Evolutionary conservation across 108 stramenopile genomes (phyloP).

Genomic region (Hondaea fermentalgiana): DNA sequence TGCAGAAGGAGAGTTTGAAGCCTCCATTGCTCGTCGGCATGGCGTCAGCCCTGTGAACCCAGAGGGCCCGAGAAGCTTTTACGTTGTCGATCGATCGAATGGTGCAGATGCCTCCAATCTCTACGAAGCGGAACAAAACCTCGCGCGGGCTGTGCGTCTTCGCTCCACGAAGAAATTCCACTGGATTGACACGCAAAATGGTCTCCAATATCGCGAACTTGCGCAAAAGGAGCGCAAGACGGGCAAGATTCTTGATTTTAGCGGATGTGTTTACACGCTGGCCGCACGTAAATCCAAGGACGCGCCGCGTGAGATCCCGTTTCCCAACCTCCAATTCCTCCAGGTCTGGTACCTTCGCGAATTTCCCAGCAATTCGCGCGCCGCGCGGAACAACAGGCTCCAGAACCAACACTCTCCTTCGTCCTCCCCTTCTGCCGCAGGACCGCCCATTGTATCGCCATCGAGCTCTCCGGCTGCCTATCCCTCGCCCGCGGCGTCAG

Average conservation of each 20-base stretch:
- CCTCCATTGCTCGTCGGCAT: not conserved
- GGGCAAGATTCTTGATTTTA: not conserved
- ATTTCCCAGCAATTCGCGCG: not conserved
- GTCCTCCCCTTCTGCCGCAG: no score
- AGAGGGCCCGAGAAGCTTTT: not conserved
- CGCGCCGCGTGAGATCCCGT: not conserved
- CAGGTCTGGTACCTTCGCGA: not conserved
- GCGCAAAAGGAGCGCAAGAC: slow-evolving; percentile 20
- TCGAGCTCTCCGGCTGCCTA: no score
- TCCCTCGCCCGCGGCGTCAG: no score
- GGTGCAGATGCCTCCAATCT: not conserved
- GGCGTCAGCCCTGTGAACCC: not conserved
- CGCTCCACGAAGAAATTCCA: slow-evolving; percentile 8
- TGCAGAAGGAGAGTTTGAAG: not conserved
- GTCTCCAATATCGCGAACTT: not conserved
- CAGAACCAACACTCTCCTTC: no score
- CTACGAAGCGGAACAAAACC: not conserved
- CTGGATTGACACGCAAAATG: not conserved
- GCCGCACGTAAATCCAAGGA: not conserved
- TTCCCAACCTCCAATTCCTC: not conserved
- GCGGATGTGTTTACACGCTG: not conserved
- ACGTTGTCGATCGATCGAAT: not conserved
- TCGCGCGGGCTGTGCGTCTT: not conserved
- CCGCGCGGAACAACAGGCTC: not conserved
- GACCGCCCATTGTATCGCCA: no score